phyloP scores from a whole-genome alignment of 306 rosid species.

The Trifolium fragiferum region DNA sequence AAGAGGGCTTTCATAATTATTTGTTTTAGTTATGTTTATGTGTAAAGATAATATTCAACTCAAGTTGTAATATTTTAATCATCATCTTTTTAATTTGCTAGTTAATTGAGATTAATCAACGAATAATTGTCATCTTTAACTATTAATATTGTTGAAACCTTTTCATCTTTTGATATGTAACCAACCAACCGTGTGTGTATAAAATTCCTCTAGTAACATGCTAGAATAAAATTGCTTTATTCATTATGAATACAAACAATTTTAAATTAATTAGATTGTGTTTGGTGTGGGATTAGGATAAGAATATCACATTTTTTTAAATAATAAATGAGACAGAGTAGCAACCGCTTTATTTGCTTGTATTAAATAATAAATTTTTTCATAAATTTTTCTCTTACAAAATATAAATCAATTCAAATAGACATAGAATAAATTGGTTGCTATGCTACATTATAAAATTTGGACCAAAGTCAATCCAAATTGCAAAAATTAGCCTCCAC shows the following conservation, averaged over 20 bases:
- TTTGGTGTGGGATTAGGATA: not conserved
- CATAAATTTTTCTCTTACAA: no score
- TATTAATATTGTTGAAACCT: slow-evolving; percentile 8
- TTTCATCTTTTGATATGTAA: slow-evolving; percentile 27
- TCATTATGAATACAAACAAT: slow-evolving; percentile 1
- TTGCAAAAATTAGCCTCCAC: no score
- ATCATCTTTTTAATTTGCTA: not conserved
- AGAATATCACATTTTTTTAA: slow-evolving; percentile 21
- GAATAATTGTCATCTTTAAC: slow-evolving; percentile 19
- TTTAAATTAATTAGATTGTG: not conserved
- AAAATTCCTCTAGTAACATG: slow-evolving; percentile 27
- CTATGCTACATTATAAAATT: no score
- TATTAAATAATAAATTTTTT: no score
- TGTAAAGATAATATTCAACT: slow-evolving; percentile 18
- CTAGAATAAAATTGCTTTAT: slow-evolving; percentile 27
- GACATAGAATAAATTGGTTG: no score
- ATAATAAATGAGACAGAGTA: slow-evolving; percentile 6
- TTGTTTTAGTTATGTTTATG: slow-evolving; percentile 14
- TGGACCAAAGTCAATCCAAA: no score
- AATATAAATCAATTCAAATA: no score
- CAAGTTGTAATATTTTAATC: slow-evolving; percentile 35
- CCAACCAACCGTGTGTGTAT: slow-evolving; percentile 12
- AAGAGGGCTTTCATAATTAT: not conserved
- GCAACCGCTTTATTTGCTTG: slow-evolving; percentile 23
- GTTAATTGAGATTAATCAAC: not conserved